Base-by-base conservation (phyloP, 2,329 filamentous ascomycete species). In the Verticillium nonalfalfae region DNA sequence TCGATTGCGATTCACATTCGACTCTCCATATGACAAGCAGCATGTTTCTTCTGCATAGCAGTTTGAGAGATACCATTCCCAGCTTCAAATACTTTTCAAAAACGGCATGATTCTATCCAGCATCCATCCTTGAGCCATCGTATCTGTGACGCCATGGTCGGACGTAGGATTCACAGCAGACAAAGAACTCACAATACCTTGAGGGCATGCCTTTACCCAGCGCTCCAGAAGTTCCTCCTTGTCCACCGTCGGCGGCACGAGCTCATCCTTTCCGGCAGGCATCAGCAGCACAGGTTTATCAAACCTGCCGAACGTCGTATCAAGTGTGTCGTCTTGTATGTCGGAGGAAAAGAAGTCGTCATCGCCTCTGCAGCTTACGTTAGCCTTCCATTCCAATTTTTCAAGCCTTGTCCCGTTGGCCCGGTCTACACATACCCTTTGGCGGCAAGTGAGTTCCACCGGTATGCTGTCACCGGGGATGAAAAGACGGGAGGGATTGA, bases 281-380 rank as follows among this genome's bases (percentile, higher is more conserved):
- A 92, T 70, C 18, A 91, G 83, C 65, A 90, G 74, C 0, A 91
- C 72, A 1, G 85, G 83, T 59, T 82, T 80, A 52, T 77, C 76
- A 59, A 91, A 76, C 56, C 75, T 76, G 2, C 86, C 83, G 81
- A 94, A 96, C 14, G 87, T 89, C 10, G 71, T 71, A 26, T 73
- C 68, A 5, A 93, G 76, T 14, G 79, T 77, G 36, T 83, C 78
- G 36, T 81, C 75, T 0, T 77, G 73, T n/a, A 95, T 75, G 70
- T 95, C 90, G 2, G 86, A 87, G 15, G 90, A 93, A 75, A 96
- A 97, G 70, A 90, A 91, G 71, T 97, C 93, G 71, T 97, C 93
- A 62, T 90, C 89, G 11, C 88, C 89, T 7, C 86, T 85, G 59
- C 3, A 13, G n/a, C 18, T 3, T 4, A 52, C 5, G 45, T 52